Percentiles rank a stretch among this genome's conserved stretches.
phyloP scores from a whole-genome alignment of 768 basidiomycete species.

The Astraeus odoratus region DNA sequence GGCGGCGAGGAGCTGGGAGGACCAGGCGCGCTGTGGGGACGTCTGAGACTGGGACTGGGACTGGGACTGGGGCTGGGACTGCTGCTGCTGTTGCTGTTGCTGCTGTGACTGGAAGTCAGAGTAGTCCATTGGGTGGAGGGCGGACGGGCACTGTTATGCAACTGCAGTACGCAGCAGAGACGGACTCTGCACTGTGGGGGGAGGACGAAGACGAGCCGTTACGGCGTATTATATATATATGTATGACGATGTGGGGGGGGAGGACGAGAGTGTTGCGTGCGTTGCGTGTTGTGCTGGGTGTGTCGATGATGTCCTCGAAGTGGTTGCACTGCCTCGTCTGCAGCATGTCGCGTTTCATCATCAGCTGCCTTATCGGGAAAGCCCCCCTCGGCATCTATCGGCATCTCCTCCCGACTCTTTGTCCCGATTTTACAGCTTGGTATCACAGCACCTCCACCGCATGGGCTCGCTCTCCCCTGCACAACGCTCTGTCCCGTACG shows the following conservation, averaged over 20 bases:
- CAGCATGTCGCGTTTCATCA: slow-evolving; percentile 3
- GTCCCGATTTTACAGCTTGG: background rate
- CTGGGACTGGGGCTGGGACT: slow-evolving; percentile 29
- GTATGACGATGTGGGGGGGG: no score
- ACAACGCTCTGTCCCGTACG: no score
- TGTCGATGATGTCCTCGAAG: no score
- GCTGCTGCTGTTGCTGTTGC: slow-evolving; percentile 28
- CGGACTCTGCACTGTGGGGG: no score
- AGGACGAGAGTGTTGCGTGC: no score
- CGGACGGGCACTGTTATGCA: background rate
- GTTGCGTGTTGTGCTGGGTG: no score
- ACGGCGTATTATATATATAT: no score
- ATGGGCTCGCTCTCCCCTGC: no score
- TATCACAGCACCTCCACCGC: no score
- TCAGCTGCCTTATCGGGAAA: slow-evolving; percentile 1
- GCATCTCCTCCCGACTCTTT: slow-evolving; percentile 2
- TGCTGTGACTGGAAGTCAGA: slow-evolving; percentile 30
- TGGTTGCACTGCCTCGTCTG: slow-evolving; percentile 11
- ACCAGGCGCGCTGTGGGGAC: slow-evolving; percentile 24
- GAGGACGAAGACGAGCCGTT: background rate
- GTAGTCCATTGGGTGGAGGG: slow-evolving; percentile 17
- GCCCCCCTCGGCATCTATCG: slow-evolving; percentile 3
- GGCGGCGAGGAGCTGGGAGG: slow-evolving; percentile 13
- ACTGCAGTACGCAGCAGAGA: background rate
- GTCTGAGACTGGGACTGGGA: slow-evolving; percentile 21